Evolutionary conservation across 164 flowering plant genomes (phyloP).

Genomic region (Buxus sempervirens): DNA sequence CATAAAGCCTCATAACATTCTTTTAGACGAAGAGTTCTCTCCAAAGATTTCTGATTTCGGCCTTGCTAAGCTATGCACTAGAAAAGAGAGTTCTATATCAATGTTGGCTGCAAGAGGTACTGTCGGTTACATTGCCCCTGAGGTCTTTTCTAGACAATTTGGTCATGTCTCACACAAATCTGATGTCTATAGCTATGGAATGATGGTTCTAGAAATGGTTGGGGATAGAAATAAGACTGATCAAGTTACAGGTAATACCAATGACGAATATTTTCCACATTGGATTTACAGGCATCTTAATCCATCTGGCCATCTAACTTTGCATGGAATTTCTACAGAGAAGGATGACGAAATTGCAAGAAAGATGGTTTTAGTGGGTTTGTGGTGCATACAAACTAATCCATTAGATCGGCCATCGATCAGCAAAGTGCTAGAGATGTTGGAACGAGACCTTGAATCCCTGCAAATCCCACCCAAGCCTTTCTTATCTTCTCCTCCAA

Average conservation of each 20-base stretch:
- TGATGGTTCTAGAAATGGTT: constrained; percentile 49
- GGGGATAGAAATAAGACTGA: constrained; percentile 16
- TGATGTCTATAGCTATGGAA: constrained; percentile 53
- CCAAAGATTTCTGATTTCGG: too few species aligned
- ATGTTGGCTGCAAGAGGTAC: too few species aligned
- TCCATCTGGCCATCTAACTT: neutral
- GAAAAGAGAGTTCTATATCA: too few species aligned
- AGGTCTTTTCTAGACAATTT: constrained; percentile 13
- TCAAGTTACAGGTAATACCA: neutral
- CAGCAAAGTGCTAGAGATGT: constrained; percentile 37
- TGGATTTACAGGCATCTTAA: constrained; percentile 26
- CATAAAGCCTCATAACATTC: too few species aligned
- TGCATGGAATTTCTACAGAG: neutral
- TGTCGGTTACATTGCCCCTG: too few species aligned
- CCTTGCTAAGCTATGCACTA: too few species aligned
- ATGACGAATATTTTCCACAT: constrained; percentile 41
- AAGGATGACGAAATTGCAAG: constrained; percentile 1
- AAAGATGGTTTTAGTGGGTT: constrained; percentile 41
- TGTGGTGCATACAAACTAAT: constrained; percentile 44
- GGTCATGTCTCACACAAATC: constrained; percentile 13
- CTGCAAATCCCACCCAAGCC: constrained; percentile 35
- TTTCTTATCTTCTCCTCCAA: constrained; percentile 1
- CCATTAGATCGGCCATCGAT: constrained; percentile 38
- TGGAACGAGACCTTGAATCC: constrained; percentile 28
- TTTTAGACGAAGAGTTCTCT: too few species aligned